Conservation (phyloP, 352 stramenopile genomes). For the Pythium periplocum region DNA sequence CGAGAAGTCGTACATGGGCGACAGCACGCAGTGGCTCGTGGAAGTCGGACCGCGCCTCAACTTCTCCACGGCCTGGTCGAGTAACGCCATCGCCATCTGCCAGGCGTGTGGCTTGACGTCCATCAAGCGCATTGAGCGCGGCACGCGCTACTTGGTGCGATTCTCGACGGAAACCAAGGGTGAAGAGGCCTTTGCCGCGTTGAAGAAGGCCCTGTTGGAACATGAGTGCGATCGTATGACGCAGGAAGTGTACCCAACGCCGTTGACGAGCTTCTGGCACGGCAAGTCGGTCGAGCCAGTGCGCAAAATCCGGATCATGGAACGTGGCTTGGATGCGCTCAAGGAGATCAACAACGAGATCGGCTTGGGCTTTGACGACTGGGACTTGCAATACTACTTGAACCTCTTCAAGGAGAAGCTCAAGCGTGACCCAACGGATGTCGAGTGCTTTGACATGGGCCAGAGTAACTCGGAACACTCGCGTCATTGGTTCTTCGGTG, state of each 20-base stretch:
- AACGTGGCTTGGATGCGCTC: constrained; percentile 90
- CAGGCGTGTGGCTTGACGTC: constrained; percentile 86
- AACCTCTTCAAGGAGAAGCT: constrained; percentile 97
- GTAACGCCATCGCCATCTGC: constrained; percentile 97
- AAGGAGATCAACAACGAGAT: constrained; percentile 94
- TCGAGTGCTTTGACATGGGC: constrained; percentile 99
- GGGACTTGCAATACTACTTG: constrained; percentile 98
- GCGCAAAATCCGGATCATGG: constrained; percentile 92
- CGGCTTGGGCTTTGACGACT: constrained; percentile 98
- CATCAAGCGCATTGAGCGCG: constrained; percentile 94
- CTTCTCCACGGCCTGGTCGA: constrained; percentile 98
- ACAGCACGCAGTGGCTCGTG: constrained; percentile 62
- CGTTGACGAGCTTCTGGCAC: constrained; percentile 91
- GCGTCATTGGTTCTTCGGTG: constrained; percentile 99
- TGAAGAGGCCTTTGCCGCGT: constrained; percentile 28
- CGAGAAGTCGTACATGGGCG: constrained; percentile 9
- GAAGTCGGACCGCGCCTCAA: constrained; percentile 98
- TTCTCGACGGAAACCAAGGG: constrained; percentile 27
- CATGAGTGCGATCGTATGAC: constrained; percentile 96
- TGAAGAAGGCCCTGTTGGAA: constrained; percentile 60
- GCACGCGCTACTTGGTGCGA: constrained; percentile 86
- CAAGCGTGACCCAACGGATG: constrained; percentile 95
- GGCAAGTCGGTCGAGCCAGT: constrained; percentile 80
- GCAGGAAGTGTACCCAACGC: constrained; percentile 91
- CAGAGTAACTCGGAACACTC: constrained; percentile 99